Conservation (phyloP, 345 rosid genomes). For the Acer negundo region DNA sequence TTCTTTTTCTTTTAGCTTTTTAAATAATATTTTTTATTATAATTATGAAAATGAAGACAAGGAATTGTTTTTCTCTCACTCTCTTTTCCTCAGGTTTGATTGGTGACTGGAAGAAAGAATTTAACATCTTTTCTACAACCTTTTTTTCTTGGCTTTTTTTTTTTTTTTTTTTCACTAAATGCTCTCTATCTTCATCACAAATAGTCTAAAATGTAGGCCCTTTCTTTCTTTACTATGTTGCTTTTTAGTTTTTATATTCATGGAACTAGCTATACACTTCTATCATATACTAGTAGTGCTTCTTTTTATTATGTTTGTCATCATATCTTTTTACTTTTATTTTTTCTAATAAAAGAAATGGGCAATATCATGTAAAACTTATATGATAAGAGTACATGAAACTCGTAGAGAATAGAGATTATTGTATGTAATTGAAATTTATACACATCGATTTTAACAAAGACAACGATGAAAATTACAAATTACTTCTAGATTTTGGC, state of each 20-base stretch:
- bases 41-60: not conserved
- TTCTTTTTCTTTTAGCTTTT: not conserved
- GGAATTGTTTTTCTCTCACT: not conserved
- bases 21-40: too few species aligned
- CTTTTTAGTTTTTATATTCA: not conserved
- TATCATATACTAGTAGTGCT: too few species aligned
- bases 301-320: not conserved
- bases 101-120: not conserved
- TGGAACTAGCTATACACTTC: too few species aligned
- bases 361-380: not conserved
- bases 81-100: not conserved
- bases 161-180: slow-evolving; percentile 24
- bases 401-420: too few species aligned
- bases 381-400: not conserved
- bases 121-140: slow-evolving; percentile 12
- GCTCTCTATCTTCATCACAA: slow-evolving; percentile 29
- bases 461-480: not conserved
- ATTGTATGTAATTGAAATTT: too few species aligned
- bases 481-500: not conserved
- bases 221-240: not conserved
- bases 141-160: slow-evolving; percentile 10
- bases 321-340: not conserved
- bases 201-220: slow-evolving; percentile 25
- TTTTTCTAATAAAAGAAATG: not conserved
- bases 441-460: not conserved